A percentile compares a stretch with the other conserved stretches of the same genome.
Evolutionary conservation across 2,329 filamentous ascomycete genomes (phyloP).

Genomic region (Exophiala bonariae): DNA sequence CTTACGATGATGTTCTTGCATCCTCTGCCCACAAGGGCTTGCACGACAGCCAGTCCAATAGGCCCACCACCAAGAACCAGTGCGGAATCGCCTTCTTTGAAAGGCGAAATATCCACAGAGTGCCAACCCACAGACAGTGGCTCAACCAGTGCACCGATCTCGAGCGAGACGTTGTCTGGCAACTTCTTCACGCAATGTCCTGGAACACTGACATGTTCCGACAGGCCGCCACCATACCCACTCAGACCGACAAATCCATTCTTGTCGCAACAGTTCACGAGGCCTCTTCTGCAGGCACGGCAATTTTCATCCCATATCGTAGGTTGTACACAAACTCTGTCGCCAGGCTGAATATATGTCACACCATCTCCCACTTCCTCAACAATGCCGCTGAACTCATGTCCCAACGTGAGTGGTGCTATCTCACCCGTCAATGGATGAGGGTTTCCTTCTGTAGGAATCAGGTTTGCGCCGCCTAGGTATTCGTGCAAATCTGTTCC

Average conservation of each 20-base stretch:
- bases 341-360: constrained; percentile 47
- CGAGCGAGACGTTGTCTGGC: constrained; percentile 44
- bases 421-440: constrained; percentile 56
- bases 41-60: constrained; percentile 53
- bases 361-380: constrained; percentile 55
- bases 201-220: constrained; percentile 54
- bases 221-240: constrained; percentile 52
- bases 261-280: constrained; percentile 56
- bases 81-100: constrained; percentile 45
- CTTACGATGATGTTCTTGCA: constrained; percentile 51
- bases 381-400: constrained; percentile 54
- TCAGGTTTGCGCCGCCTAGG: constrained; percentile 48
- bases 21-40: constrained; percentile 44
- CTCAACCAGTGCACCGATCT: constrained; percentile 46
- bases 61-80: constrained; percentile 54
- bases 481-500: constrained; percentile 47
- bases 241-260: constrained; percentile 56
- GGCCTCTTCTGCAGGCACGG: constrained; percentile 51
- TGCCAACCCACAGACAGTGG: constrained; percentile 58
- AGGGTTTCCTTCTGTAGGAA: constrained; percentile 46
- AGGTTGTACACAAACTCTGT: constrained; percentile 52
- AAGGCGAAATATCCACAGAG: constrained; percentile 49
- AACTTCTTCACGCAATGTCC: constrained; percentile 46
- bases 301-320: constrained; percentile 58
- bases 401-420: constrained; percentile 53